Conservation (phyloP, 371 early-diverging fungal species). For the Mortierella sp. region DNA sequence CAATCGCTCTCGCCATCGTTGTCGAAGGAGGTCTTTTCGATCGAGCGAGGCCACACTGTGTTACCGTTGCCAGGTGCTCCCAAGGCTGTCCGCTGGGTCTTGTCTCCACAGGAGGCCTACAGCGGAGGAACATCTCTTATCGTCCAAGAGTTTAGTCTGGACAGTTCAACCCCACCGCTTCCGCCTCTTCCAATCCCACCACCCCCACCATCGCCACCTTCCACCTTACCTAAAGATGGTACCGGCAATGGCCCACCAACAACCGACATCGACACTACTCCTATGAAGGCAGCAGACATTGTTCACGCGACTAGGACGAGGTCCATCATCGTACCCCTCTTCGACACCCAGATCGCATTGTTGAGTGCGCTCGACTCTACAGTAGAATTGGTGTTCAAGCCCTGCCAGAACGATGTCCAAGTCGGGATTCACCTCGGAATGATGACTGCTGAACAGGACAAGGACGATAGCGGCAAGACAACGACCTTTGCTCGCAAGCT, state of each 20-base stretch:
- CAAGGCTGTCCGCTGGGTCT: constrained; percentile 26
- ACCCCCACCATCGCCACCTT: constrained; percentile 3
- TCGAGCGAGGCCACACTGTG: constrained; percentile 12
- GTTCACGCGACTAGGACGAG: constrained; percentile 1
- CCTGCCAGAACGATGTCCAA: constrained; percentile 18
- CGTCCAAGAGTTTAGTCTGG: constrained; percentile 23
- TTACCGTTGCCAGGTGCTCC: too few species aligned
- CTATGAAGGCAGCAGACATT: not conserved
- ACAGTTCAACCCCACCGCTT: not conserved
- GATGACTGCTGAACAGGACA: not conserved
- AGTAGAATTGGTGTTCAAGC: constrained; percentile 42
- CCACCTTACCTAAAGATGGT: not conserved
- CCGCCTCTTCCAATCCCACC: constrained; percentile 8
- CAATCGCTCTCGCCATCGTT: constrained; percentile 66
- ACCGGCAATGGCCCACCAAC: not conserved
- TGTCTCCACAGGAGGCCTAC: constrained; percentile 56
- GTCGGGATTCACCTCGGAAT: constrained; percentile 44
- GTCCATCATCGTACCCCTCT: constrained; percentile 38
- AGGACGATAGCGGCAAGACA: not conserved
- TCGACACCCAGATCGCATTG: constrained; percentile 37
- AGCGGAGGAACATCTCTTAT: constrained; percentile 59
- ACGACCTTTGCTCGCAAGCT: constrained; percentile 8
- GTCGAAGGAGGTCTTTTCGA: constrained; percentile 39
- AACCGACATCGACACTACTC: not conserved
- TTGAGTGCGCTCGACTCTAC: constrained; percentile 20